Conservation (phyloP, 352 stramenopile species). For the Globisporangium rhizosaccharum region DNA sequence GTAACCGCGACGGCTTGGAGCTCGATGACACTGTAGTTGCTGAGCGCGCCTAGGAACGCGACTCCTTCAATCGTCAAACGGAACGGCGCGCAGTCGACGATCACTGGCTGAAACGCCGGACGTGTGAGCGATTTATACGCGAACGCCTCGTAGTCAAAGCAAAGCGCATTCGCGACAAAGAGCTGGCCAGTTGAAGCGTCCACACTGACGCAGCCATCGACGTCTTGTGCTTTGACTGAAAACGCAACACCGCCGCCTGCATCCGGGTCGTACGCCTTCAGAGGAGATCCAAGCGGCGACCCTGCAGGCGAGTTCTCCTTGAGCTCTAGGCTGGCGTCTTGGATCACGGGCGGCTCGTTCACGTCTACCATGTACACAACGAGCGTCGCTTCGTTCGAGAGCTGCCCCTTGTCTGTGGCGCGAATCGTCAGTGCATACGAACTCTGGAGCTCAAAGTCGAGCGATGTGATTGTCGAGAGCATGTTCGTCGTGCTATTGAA, state of each 20-base stretch:
- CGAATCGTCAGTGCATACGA: slow-evolving; percentile 18
- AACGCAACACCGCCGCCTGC: slow-evolving; percentile 16
- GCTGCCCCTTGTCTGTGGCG: slow-evolving; percentile 24
- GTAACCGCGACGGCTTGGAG: neutral
- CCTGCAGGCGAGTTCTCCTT: slow-evolving; percentile 24
- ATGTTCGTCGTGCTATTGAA: slow-evolving; percentile 1
- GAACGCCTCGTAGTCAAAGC: slow-evolving; percentile 51
- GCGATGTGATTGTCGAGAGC: neutral
- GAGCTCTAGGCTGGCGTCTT: slow-evolving; percentile 16
- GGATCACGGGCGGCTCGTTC: slow-evolving; percentile 41
- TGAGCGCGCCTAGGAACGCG: slow-evolving; percentile 1
- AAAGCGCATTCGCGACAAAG: slow-evolving; percentile 24
- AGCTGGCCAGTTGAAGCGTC: slow-evolving; percentile 31
- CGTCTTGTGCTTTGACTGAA: slow-evolving; percentile 24
- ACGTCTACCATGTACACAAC: slow-evolving; percentile 36
- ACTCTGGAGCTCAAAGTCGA: slow-evolving; percentile 17
- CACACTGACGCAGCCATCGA: slow-evolving; percentile 33
- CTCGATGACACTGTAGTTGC: slow-evolving; percentile 8
- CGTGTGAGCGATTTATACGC: slow-evolving; percentile 18
- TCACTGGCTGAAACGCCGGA: neutral
- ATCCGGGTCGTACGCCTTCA: slow-evolving; percentile 13
- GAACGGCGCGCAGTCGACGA: slow-evolving; percentile 2
- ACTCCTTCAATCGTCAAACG: slow-evolving; percentile 1
- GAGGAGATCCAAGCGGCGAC: slow-evolving; percentile 12
- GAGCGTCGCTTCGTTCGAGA: slow-evolving; percentile 21